phyloP scores from a whole-genome alignment of 2,329 filamentous ascomycete genomes.

The Pseudogymnoascus sp. region DNA sequence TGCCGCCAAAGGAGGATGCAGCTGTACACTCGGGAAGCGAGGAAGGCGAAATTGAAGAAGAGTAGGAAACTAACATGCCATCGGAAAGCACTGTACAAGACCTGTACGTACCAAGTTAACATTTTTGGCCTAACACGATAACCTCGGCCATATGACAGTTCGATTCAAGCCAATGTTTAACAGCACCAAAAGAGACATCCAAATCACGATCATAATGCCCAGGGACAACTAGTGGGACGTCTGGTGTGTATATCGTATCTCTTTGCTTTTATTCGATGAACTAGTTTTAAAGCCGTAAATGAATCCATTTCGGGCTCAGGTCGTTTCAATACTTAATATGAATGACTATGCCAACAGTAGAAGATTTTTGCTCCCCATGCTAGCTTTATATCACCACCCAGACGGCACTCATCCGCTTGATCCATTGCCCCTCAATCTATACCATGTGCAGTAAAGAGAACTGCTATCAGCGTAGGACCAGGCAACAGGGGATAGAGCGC shows the following conservation, averaged over 20 bases:
- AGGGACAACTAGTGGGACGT: background rate
- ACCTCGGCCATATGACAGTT: constrained; percentile 19
- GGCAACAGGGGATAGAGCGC: constrained; percentile 62
- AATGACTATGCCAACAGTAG: constrained; percentile 7
- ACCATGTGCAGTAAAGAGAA: constrained; percentile 15
- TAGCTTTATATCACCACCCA: constrained; percentile 6
- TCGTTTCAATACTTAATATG: constrained; percentile 3
- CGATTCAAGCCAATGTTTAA: background rate
- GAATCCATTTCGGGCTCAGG: constrained; percentile 7
- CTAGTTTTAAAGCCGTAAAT: constrained; percentile 5
- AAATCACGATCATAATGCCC: background rate
- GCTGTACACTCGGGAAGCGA: constrained; percentile 69
- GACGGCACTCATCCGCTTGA: constrained; percentile 12
- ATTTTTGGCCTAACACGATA: constrained; percentile 27
- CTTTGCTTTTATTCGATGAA: constrained; percentile 9
- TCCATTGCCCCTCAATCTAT: constrained; percentile 46
- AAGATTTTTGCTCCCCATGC: background rate
- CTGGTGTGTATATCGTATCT: constrained; percentile 7
- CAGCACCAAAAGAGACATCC: background rate
- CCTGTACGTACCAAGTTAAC: constrained; percentile 29
- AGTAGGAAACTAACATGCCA: background rate
- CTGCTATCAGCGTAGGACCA: constrained; percentile 45
- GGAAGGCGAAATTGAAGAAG: constrained; percentile 94
- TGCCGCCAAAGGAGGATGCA: constrained; percentile 39
- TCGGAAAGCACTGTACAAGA: constrained; percentile 11